Evolutionary conservation across 179 eudicot genomes (phyloP).

Genomic region (Actinidia chinensis): DNA sequence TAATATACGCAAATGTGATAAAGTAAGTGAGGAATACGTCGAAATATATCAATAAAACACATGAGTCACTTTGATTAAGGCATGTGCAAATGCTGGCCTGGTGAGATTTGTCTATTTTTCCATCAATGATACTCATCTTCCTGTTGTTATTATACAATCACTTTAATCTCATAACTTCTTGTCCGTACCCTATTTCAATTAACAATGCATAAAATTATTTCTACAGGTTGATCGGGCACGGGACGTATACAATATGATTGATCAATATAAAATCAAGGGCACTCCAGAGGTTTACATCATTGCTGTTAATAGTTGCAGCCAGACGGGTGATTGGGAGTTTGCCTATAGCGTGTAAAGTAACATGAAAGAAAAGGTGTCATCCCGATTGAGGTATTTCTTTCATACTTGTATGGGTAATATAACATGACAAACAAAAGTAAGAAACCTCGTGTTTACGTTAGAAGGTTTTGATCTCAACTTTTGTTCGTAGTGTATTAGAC

Average conservation of each 20-base stretch:
- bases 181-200: background rate
- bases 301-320: slow-evolving; percentile 89
- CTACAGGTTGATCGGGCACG: slow-evolving; percentile 70
- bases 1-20: too few relatives aligned
- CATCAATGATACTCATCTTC: background rate
- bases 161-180: slow-evolving; percentile 1
- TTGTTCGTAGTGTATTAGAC: too few relatives aligned
- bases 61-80: slow-evolving; percentile 85
- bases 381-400: slow-evolving; percentile 79
- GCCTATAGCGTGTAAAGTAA: slow-evolving; percentile 80
- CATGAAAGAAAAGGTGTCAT: slow-evolving; percentile 77
- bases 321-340: slow-evolving; percentile 86
- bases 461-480: too few relatives aligned
- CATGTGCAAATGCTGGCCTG: slow-evolving; percentile 82
- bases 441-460: too few relatives aligned
- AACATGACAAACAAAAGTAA: too few relatives aligned
- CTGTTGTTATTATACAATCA: background rate
- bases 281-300: slow-evolving; percentile 95
- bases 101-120: slow-evolving; percentile 43
- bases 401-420: background rate
- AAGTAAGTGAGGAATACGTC: too few relatives aligned
- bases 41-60: too few relatives aligned
- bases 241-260: slow-evolving; percentile 74
- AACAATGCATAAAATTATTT: background rate
- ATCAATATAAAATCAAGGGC: slow-evolving; percentile 73